Evolutionary conservation across 345 rosid genomes (phyloP).

Genomic region (Cardamine occulta): DNA sequence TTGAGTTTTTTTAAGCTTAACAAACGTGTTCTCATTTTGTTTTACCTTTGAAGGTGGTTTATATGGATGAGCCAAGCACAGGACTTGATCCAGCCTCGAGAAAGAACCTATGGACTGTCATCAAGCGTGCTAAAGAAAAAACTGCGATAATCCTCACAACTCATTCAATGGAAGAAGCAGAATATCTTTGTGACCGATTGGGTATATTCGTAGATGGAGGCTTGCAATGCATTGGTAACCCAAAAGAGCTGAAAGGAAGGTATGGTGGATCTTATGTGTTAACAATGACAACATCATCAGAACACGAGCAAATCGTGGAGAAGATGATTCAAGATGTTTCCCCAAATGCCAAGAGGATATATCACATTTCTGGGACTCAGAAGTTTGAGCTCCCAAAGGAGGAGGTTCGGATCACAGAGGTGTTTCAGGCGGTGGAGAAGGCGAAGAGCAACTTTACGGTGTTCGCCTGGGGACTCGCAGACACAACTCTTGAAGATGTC

Average conservation of each 20-base stretch:
- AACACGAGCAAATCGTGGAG: slow-evolving; percentile 71
- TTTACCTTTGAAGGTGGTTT: slow-evolving; percentile 68
- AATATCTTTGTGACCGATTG: slow-evolving; percentile 79
- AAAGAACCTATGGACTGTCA: slow-evolving; percentile 82
- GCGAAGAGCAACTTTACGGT: slow-evolving; percentile 78
- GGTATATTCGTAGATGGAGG: slow-evolving; percentile 88
- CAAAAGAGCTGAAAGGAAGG: slow-evolving; percentile 87
- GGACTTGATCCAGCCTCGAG: slow-evolving; percentile 98
- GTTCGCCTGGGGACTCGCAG: slow-evolving; percentile 93
- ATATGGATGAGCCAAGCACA: slow-evolving; percentile 99
- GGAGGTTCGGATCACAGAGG: slow-evolving; percentile 71
- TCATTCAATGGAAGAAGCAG: slow-evolving; percentile 99
- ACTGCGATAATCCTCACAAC: slow-evolving; percentile 94
- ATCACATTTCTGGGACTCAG: slow-evolving; percentile 89
- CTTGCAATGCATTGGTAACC: slow-evolving; percentile 93
- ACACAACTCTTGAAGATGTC: slow-evolving; percentile 95
- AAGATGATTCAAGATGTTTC: slow-evolving; percentile 60
- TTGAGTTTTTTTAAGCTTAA: not conserved
- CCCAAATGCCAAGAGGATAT: slow-evolving; percentile 73
- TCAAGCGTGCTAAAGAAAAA: slow-evolving; percentile 77
- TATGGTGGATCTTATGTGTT: slow-evolving; percentile 89
- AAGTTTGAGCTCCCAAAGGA: slow-evolving; percentile 92
- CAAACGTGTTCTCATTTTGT: not conserved
- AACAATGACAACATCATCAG: slow-evolving; percentile 74
- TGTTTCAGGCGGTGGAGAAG: slow-evolving; percentile 77